Conservation (phyloP, 2,329 filamentous ascomycete genomes). For the Aspergillus tubingensis region DNA sequence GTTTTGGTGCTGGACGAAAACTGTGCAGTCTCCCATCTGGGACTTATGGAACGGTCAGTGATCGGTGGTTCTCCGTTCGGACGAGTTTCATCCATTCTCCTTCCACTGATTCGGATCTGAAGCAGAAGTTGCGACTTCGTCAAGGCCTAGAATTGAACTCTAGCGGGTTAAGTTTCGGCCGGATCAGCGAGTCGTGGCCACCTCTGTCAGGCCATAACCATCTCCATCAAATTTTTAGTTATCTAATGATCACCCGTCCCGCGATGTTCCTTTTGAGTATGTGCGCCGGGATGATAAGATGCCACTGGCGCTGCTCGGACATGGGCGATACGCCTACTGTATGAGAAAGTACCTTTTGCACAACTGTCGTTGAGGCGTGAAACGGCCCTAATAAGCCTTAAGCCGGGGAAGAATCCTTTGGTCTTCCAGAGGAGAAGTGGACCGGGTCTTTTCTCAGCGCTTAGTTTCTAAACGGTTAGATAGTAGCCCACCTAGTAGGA, state of each 20-base stretch:
- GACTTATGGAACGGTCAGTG: background rate
- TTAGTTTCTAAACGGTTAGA: background rate
- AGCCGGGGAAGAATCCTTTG: background rate
- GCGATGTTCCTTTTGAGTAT: background rate
- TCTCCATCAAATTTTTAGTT: background rate
- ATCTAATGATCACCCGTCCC: background rate
- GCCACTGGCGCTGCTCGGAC: background rate
- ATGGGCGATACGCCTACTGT: background rate
- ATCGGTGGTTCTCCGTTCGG: background rate
- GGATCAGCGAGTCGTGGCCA: background rate
- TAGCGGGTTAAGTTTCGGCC: background rate
- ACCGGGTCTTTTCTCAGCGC: background rate
- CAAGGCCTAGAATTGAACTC: background rate
- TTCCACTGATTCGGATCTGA: background rate
- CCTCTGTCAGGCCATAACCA: background rate
- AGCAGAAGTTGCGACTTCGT: background rate
- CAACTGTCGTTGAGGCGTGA: background rate
- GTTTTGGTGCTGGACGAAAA: background rate
- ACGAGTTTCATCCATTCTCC: background rate
- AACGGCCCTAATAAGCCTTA: slow-evolving; percentile 2
- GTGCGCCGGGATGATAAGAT: background rate
- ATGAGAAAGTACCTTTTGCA: background rate
- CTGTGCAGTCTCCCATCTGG: background rate
- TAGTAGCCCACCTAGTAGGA: background rate
- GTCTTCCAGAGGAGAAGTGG: background rate